phyloP scores from a whole-genome alignment of 495 filamentous ascomycete genomes.

The Podospora appendiculata region DNA sequence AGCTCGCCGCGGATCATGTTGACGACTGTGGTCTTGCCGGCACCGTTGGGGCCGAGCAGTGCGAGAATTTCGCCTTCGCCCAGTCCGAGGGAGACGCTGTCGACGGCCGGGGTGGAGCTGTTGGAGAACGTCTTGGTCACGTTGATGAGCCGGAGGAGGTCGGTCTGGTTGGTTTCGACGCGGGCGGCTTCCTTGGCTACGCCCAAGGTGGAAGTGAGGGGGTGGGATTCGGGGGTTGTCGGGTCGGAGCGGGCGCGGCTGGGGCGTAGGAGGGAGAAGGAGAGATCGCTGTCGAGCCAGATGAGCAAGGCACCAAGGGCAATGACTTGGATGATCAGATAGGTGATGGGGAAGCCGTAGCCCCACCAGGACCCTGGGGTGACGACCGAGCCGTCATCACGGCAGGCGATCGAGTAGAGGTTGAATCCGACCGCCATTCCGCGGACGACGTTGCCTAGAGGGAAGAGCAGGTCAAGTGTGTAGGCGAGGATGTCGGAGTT shows the following conservation, averaged over 20 bases:
- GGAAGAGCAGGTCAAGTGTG: conserved; percentile 57
- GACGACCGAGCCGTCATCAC: conserved; percentile 45
- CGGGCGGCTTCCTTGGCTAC: conserved; percentile 27
- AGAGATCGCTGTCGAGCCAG: conserved; percentile 60
- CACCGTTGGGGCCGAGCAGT: conserved; percentile 76
- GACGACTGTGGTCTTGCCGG: conserved; percentile 77
- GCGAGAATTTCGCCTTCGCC: conserved; percentile 69
- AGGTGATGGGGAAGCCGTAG: conserved; percentile 69
- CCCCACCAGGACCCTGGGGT: conserved; percentile 59
- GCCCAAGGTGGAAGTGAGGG: conserved; percentile 13
- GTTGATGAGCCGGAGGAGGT: conserved; percentile 67
- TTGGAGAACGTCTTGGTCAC: conserved; percentile 59
- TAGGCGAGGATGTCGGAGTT: conserved; percentile 47
- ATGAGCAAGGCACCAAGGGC: conserved; percentile 55
- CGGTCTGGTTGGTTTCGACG: conserved; percentile 27
- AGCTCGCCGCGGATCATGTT: conserved; percentile 62
- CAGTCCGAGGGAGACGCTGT: conserved; percentile 71
- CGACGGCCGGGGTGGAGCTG: conserved; percentile 56
- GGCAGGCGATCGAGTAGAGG: conserved; percentile 60
- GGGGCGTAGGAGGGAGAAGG: conserved; percentile 6
- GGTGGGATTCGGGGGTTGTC: neutral
- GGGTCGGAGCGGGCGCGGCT: neutral
- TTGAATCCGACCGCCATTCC: conserved; percentile 66
- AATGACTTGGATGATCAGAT: conserved; percentile 60
- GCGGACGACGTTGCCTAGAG: conserved; percentile 57